Base-by-base conservation (phyloP, 202 grass and related monocot species). In the Hordeum pubiflorum region DNA sequence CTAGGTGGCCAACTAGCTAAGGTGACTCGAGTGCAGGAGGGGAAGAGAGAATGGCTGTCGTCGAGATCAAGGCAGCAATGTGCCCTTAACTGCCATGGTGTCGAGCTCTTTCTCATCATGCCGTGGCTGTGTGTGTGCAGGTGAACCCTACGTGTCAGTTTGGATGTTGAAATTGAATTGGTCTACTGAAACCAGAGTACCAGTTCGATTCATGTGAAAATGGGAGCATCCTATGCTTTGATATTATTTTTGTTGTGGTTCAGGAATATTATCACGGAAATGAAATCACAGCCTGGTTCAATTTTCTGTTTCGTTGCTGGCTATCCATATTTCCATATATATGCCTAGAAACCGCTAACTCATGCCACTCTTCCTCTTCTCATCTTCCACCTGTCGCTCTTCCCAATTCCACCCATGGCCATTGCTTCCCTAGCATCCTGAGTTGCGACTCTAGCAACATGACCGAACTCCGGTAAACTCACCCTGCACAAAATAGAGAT, bases 311-410 rank as follows among this genome's bases (percentile, higher is more conserved):
- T 41, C 5, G 11, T 69, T 69, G 63, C 37, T 8, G 18, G 20
- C 21, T 69, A 69, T 69, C 38, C 37, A 69, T 69, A 69, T 69
- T 21, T 69, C 38, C 37, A 43, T 69, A 69, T 69, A 38, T 69
- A 54, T 2, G 17, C 50, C 50, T 54, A 54, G 17, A 54, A 54
- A 54, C 39, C 39, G 39, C 39, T 40, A 40, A 40, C 50, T n/a
- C 15, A n/a, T 54, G 50, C 17, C 50, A 54, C 50, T n/a, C 50
- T 54, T 54, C 50, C 50, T 54, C 50, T 54, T 54, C 17, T 54
- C 50, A 54, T 52, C 48, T 52, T 52, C 48, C 48, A 17, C 15
- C 17, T n/a, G 17, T 50, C 14, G 46, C 46, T 50, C 46, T 50
- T 17, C 48, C 48, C 17, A 52, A 52, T 52, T 52, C 15, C 48